Evolutionary conservation across 2,329 filamentous ascomycete species (phyloP).

Genomic region (Colletotrichum incanum): DNA sequence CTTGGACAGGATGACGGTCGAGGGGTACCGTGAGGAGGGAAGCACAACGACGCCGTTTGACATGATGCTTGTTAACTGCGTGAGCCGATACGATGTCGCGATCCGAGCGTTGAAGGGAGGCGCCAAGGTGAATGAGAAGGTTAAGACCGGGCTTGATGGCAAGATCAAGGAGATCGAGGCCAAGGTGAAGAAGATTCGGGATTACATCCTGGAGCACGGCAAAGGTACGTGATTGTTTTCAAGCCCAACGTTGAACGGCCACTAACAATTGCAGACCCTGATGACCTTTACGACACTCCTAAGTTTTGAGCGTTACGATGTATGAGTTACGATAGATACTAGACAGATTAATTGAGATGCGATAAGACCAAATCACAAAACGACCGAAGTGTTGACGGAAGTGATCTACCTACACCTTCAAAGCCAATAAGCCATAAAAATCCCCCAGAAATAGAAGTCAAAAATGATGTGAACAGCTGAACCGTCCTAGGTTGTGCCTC

Average conservation of each 20-base stretch:
- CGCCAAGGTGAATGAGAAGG: conserved; percentile 62
- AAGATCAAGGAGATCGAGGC: conserved; percentile 63
- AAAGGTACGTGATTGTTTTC: conserved; percentile 59
- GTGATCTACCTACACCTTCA: neutral
- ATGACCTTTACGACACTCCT: conserved; percentile 66
- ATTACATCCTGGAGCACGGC: conserved; percentile 67
- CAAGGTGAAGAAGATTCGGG: conserved; percentile 63
- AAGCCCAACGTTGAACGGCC: conserved; percentile 13
- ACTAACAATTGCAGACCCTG: conserved; percentile 59
- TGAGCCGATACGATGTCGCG: conserved; percentile 73
- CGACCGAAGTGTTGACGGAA: neutral
- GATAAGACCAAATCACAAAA: neutral
- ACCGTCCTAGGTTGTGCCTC: conserved; percentile 25
- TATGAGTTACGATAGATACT: neutral
- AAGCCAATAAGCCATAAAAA: neutral
- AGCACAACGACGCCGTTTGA: conserved; percentile 79
- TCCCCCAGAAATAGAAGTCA: too few species aligned
- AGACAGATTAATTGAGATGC: neutral
- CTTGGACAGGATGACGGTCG: conserved; percentile 68
- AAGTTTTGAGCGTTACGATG: conserved; percentile 52
- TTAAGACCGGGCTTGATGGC: conserved; percentile 62
- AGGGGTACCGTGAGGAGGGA: conserved; percentile 76
- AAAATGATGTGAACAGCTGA: fast-evolving
- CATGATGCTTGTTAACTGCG: conserved; percentile 77
- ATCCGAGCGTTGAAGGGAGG: conserved; percentile 67